phyloP scores from a whole-genome alignment of 2,329 filamentous ascomycete genomes.

The Purpureocillium lavendulum region DNA sequence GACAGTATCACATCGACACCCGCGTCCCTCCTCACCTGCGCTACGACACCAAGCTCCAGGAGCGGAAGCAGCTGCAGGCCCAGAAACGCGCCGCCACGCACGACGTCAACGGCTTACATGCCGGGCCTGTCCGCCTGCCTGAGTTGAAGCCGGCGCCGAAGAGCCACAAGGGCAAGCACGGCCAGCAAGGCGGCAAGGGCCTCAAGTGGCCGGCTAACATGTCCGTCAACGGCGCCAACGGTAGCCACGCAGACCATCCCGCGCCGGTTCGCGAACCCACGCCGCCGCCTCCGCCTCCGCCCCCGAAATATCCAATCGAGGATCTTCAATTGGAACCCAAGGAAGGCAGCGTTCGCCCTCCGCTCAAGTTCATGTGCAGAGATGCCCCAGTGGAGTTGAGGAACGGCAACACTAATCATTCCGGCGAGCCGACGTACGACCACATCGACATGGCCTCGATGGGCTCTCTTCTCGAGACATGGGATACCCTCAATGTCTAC shows the following conservation, averaged over 20 bases:
- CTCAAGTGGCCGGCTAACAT: conserved; percentile 26
- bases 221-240: conserved; percentile 30
- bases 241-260: conserved; percentile 17
- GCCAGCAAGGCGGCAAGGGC: conserved; percentile 32
- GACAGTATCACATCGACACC: conserved; percentile 78
- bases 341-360: conserved; percentile 59
- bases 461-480: conserved; percentile 79
- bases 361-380: conserved; percentile 67
- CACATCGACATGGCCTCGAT: conserved; percentile 76
- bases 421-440: conserved; percentile 7
- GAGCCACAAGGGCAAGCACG: conserved; percentile 53
- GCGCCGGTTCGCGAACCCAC: conserved; percentile 22
- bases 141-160: conserved; percentile 69
- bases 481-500: conserved; percentile 98
- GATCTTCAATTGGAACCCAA: conserved; percentile 74
- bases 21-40: conserved; percentile 75
- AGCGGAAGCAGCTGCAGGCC: conserved; percentile 64
- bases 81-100: conserved; percentile 50
- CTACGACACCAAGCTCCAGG: conserved; percentile 70
- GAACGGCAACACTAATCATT: conserved; percentile 21
- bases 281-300: conserved; percentile 55
- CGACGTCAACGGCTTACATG: conserved; percentile 30
- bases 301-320: conserved; percentile 91
- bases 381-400: conserved; percentile 45
- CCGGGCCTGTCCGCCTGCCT: conserved; percentile 52